phyloP scores from a whole-genome alignment of 306 rosid genomes.

The Vigna angularis region DNA sequence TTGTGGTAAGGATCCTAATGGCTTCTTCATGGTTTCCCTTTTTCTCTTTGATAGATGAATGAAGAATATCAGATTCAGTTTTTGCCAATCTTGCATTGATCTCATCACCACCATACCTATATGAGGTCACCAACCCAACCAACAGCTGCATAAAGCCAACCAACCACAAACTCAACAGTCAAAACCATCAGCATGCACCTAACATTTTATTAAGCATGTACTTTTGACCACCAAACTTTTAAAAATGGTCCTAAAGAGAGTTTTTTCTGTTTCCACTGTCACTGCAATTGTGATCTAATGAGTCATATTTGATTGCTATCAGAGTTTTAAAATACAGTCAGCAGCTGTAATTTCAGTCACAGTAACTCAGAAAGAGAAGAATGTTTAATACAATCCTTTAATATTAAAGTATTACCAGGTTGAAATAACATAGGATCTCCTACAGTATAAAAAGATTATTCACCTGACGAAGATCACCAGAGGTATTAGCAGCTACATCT shows the following conservation, averaged over 20 bases:
- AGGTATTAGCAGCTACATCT: slow-evolving; percentile 69
- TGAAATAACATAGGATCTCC: too few species aligned
- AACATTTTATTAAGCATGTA: not conserved
- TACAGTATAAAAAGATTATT: too few species aligned
- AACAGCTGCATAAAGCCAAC: slow-evolving; percentile 51
- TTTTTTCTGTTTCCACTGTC: too few species aligned
- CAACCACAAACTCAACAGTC: slow-evolving; percentile 2
- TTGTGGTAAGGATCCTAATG: slow-evolving; percentile 71
- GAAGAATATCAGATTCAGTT: slow-evolving; percentile 71
- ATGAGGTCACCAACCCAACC: slow-evolving; percentile 62
- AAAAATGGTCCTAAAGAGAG: not conserved
- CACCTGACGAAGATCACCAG: slow-evolving; percentile 76
- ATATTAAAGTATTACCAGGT: not conserved
- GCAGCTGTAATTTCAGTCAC: too few species aligned
- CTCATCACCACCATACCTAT: slow-evolving; percentile 58
- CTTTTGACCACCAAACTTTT: not conserved
- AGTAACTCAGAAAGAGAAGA: not conserved
- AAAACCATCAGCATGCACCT: not conserved
- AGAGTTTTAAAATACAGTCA: too few species aligned
- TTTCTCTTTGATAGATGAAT: slow-evolving; percentile 66
- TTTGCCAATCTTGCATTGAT: slow-evolving; percentile 54
- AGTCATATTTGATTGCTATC: too few species aligned
- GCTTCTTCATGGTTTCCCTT: slow-evolving; percentile 63
- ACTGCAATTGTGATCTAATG: too few species aligned
- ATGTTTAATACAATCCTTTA: not conserved